Evolutionary conservation across 805 yeast genomes (phyloP).

Genomic region (Schwanniomyces yamadae): DNA sequence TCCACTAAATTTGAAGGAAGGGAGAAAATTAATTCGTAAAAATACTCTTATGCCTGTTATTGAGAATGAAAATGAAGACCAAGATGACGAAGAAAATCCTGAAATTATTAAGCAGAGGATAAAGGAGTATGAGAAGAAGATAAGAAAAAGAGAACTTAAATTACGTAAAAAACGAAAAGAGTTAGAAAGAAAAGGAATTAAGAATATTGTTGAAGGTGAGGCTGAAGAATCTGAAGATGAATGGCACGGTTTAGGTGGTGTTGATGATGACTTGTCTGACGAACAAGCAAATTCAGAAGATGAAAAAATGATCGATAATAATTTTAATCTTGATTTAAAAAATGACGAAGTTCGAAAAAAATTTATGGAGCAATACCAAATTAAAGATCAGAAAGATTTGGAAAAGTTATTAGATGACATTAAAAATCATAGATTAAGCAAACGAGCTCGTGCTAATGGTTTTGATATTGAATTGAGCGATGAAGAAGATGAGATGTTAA

Average conservation of each 20-base stretch:
- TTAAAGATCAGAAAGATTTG: slow-evolving; percentile 61
- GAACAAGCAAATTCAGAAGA: slow-evolving; percentile 69
- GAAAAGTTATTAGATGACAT: slow-evolving; percentile 69
- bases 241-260: slow-evolving; percentile 80
- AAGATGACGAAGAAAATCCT: slow-evolving; percentile 23
- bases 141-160: slow-evolving; percentile 33
- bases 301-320: slow-evolving; percentile 75
- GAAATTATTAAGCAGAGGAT: slow-evolving; percentile 26
- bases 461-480: slow-evolving; percentile 67
- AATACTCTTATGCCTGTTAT: slow-evolving; percentile 9
- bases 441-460: slow-evolving; percentile 50
- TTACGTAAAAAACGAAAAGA: slow-evolving; percentile 43
- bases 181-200: slow-evolving; percentile 57
- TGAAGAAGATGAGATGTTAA: slow-evolving; percentile 65
- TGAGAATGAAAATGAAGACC: slow-evolving; percentile 22
- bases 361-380: slow-evolving; percentile 58
- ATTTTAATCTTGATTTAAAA: slow-evolving; percentile 53
- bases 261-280: slow-evolving; percentile 57
- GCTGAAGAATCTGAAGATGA: slow-evolving; percentile 91
- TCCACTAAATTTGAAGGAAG: slow-evolving; percentile 22
- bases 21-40: slow-evolving; percentile 20
- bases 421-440: slow-evolving; percentile 68
- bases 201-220: slow-evolving; percentile 69
- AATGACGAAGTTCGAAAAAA: slow-evolving; percentile 57
- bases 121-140: slow-evolving; percentile 39